Evolutionary conservation across 257 asterid species (phyloP).

Genomic region (Asclepias syriaca): DNA sequence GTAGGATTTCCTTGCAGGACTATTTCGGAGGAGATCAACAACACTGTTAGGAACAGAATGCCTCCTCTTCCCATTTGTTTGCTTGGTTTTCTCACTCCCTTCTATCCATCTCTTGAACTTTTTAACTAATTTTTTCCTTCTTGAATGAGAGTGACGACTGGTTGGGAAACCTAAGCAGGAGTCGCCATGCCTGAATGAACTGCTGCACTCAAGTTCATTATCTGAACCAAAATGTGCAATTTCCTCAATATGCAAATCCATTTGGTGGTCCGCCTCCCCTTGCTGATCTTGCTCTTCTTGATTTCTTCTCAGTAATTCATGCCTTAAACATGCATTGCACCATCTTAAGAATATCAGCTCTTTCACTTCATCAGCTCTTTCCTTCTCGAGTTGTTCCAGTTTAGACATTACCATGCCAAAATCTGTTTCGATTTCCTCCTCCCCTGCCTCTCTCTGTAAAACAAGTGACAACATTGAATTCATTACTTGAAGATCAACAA

Average conservation of each 20-base stretch:
- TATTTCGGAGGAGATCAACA: slow-evolving; percentile 6
- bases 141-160: slow-evolving; percentile 29
- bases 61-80: slow-evolving; percentile 25
- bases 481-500: too few relatives aligned
- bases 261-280: slow-evolving; percentile 14
- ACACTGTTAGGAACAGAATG: slow-evolving; percentile 25
- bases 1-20: slow-evolving; percentile 41
- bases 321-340: slow-evolving; percentile 50
- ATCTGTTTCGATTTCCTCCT: slow-evolving; percentile 20
- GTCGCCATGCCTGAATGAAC: slow-evolving; percentile 18
- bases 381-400: slow-evolving; percentile 26
- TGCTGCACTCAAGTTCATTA: slow-evolving; percentile 20
- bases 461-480: neutral
- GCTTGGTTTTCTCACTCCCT: slow-evolving; percentile 27
- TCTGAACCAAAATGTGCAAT: slow-evolving; percentile 30
- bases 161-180: slow-evolving; percentile 29
- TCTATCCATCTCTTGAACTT: slow-evolving; percentile 62
- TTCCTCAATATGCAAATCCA: slow-evolving; percentile 16
- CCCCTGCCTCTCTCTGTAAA: slow-evolving; percentile 28
- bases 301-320: slow-evolving; percentile 38
- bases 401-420: slow-evolving; percentile 23
- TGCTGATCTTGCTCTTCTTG: slow-evolving; percentile 24
- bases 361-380: slow-evolving; percentile 24
- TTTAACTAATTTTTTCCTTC: slow-evolving; percentile 35
- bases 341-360: slow-evolving; percentile 44